These are phyloP conservation scores for Aspergillus ostianus DNA, from an alignment of 495 filamentous ascomycete genomes.

Conservation along the genomic window DNA sequence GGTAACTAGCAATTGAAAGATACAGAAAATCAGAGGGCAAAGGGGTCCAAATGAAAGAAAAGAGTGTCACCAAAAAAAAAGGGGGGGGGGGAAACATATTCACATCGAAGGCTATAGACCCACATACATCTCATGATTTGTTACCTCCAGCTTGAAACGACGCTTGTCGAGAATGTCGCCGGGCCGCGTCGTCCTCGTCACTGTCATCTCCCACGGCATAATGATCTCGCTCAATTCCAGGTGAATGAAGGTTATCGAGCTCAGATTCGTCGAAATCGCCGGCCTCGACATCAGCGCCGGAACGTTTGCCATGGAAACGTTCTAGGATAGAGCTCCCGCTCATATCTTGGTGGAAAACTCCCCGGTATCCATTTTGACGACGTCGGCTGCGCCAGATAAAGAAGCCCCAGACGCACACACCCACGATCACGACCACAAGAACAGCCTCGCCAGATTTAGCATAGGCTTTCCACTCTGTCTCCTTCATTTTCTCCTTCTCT, in stretches of 20 bases:
- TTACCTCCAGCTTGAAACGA: slow-evolving; percentile 7
- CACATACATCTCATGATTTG: slow-evolving; percentile 13
- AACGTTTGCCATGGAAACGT: slow-evolving; percentile 49
- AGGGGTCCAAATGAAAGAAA: background rate
- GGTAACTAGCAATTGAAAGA: background rate
- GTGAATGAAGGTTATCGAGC: slow-evolving; percentile 68
- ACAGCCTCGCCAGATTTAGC: slow-evolving; percentile 88
- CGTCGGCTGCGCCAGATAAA: slow-evolving; percentile 80
- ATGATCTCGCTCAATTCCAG: slow-evolving; percentile 36
- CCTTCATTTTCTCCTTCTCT: slow-evolving; percentile 72
- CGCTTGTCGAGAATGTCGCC: slow-evolving; percentile 12
- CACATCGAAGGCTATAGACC: slow-evolving; percentile 1
- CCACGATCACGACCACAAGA: slow-evolving; percentile 78
- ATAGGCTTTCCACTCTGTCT: slow-evolving; percentile 90
- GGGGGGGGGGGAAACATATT: too few relatives aligned
- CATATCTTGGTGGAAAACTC: slow-evolving; percentile 34
- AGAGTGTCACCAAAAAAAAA: background rate
- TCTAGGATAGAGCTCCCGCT: slow-evolving; percentile 34
- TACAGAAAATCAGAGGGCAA: background rate
- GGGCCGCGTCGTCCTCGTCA: slow-evolving; percentile 34
- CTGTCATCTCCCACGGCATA: slow-evolving; percentile 46
- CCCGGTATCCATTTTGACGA: slow-evolving; percentile 45
- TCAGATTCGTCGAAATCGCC: slow-evolving; percentile 89
- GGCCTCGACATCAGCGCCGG: slow-evolving; percentile 67
- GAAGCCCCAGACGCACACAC: slow-evolving; percentile 75